Base-by-base conservation (phyloP, 495 filamentous ascomycete species). In the Glarea lozoyensis region DNA sequence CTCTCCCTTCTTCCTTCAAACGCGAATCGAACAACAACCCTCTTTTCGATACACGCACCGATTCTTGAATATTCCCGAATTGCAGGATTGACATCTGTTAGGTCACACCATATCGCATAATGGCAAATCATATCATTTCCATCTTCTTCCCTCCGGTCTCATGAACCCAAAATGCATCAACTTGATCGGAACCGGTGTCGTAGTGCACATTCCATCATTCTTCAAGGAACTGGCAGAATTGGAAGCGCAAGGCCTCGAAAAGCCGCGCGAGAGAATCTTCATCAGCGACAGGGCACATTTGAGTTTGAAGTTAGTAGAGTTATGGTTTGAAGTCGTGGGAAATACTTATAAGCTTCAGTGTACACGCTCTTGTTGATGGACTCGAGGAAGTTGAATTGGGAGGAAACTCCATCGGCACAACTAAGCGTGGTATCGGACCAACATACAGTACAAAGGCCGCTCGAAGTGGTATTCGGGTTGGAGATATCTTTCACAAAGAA, bases 151-250 rank as follows among this genome's bases (percentile, higher is more conserved):
- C 13, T 78, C 73, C 36, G 84, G 83, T 37, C 78, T 94, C 10
- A 68, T 93, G 44, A 85, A 84, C 53, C 86, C 82, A 2, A 67
- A 65, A 41, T 86, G 77, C 61, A 68, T 80, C 49, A 95, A 92
- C 67, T 66, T 96, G 36, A 86, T 95, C 60, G 88, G 88, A 39
- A 81, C 82, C 44, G 86, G 86, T 41, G 81, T 81, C 37, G 88
- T 94, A 42, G 75, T 94, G 43, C 84, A 95, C 68, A 70, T 93
- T 35, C 84, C 84, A 37, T 73, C 72, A 34, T 92, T 96, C 73
- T 93, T 94, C 75, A 79, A 82, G 59, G 89, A 96, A 64, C 70
- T 94, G 43, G 71, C 72, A 37, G 70, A 70, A 19, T 61, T 89
- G 12, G 72, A 87, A 57, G 63, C 64, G 30, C 84, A 93, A 65